Evolutionary conservation across 1,139 yeast species (phyloP).

Genomic region (Diutina ranongensis): DNA sequence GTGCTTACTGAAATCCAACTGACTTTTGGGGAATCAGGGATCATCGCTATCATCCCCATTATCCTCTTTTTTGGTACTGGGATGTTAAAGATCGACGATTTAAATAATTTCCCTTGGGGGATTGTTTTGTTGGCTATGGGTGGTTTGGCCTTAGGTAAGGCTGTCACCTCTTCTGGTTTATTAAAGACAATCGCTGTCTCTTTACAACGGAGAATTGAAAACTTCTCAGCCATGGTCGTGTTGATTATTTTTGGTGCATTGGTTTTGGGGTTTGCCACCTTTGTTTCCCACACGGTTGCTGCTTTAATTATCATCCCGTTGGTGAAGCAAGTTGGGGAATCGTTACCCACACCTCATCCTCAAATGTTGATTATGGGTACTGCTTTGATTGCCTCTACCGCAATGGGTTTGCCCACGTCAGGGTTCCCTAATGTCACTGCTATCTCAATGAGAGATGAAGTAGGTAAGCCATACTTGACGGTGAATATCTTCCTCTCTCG

Average conservation of each 20-base stretch:
- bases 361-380: conserved; percentile 69
- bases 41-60: conserved; percentile 76
- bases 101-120: conserved; percentile 90
- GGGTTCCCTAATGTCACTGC: conserved; percentile 98
- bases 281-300: conserved; percentile 92
- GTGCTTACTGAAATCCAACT: conserved; percentile 51
- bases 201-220: conserved; percentile 49
- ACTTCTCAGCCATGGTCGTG: conserved; percentile 56
- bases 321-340: conserved; percentile 75
- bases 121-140: conserved; percentile 94
- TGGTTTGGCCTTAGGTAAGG: conserved; percentile 87
- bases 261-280: conserved; percentile 77
- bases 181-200: conserved; percentile 63
- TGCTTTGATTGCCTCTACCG: conserved; percentile 77
- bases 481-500: conserved; percentile 76
- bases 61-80: conserved; percentile 84
- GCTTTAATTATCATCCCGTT: conserved; percentile 84
- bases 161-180: conserved; percentile 80
- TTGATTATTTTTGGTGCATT: conserved; percentile 68
- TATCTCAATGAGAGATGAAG: conserved; percentile 80
- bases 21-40: conserved; percentile 81
- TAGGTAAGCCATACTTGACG: conserved; percentile 75
- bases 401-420: conserved; percentile 94
- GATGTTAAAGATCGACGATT: conserved; percentile 68
- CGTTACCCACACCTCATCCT: conserved; percentile 62